Percentiles rank a stretch among this genome's conserved stretches.
phyloP scores from a whole-genome alignment of 805 yeast species.

The Naumovozyma baii region DNA sequence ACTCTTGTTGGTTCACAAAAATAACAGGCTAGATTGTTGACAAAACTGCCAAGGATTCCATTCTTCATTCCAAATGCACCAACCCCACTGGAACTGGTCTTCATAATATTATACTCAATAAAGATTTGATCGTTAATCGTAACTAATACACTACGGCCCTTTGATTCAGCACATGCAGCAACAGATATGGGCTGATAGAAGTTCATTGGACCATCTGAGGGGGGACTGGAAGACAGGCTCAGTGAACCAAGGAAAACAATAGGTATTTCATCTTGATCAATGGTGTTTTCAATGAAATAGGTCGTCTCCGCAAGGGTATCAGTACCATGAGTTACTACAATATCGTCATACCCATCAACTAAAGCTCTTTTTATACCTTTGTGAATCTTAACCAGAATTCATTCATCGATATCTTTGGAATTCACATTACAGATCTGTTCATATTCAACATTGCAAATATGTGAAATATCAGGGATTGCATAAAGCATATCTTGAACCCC shows the following conservation, averaged over 20 bases:
- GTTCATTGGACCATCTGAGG: slow-evolving; percentile 64
- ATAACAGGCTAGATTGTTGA: slow-evolving; percentile 50
- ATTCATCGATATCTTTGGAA: slow-evolving; percentile 44
- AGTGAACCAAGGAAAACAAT: slow-evolving; percentile 60
- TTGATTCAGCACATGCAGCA: slow-evolving; percentile 40
- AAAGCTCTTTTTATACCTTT: slow-evolving; percentile 37
- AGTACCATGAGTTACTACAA: slow-evolving; percentile 58
- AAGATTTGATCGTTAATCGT: slow-evolving; percentile 57
- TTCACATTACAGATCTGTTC: slow-evolving; percentile 53
- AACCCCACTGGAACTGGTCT: slow-evolving; percentile 55
- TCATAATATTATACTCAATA: slow-evolving; percentile 57
- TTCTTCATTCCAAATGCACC: slow-evolving; percentile 62
- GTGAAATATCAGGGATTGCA: slow-evolving; percentile 44
- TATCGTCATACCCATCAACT: slow-evolving; percentile 41
- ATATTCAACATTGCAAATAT: slow-evolving; percentile 44
- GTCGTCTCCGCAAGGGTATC: slow-evolving; percentile 59
- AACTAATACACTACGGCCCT: slow-evolving; percentile 50
- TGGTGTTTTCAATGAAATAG: slow-evolving; percentile 43
- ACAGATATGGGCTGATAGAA: slow-evolving; percentile 56
- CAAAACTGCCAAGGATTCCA: slow-evolving; percentile 59
- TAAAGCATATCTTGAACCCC: slow-evolving; percentile 37
- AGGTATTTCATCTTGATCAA: slow-evolving; percentile 38
- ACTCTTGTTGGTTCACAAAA: slow-evolving; percentile 53
- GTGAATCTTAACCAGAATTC: slow-evolving; percentile 37
- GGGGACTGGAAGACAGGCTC: slow-evolving; percentile 59